These are phyloP conservation scores for Maudiozyma turicensis DNA, from an alignment of 805 yeast species.

Conservation along the genomic window DNA sequence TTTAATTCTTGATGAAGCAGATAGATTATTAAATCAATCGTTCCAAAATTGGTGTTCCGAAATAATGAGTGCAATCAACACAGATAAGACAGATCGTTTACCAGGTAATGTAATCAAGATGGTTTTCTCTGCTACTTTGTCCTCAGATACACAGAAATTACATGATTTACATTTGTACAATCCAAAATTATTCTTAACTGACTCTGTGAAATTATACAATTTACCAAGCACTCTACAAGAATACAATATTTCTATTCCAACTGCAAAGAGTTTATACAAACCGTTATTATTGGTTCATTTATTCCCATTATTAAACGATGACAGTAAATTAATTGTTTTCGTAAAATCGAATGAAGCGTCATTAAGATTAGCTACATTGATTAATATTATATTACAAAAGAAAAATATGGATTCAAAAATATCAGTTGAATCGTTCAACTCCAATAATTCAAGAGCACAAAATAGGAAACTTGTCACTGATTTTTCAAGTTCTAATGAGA, in stretches of 20 bases:
- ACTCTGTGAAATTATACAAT: constrained; percentile 55
- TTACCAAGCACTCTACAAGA: constrained; percentile 48
- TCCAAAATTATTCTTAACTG: constrained; percentile 62
- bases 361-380: constrained; percentile 60
- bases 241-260: constrained; percentile 28
- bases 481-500: constrained; percentile 42
- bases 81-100: constrained; percentile 25
- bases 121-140: constrained; percentile 86
- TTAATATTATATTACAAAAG: constrained; percentile 13
- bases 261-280: constrained; percentile 42
- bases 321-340: constrained; percentile 20
- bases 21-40: constrained; percentile 70
- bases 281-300: constrained; percentile 65
- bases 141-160: constrained; percentile 84
- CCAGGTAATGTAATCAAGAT: constrained; percentile 46
- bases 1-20: constrained; percentile 75
- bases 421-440: constrained; percentile 43
- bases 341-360: constrained; percentile 63
- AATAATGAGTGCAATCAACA: constrained; percentile 34
- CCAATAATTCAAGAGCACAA: constrained; percentile 42
- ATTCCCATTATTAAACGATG: constrained; percentile 28
- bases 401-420: constrained; percentile 2
- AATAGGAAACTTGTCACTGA: constrained; percentile 49
- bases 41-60: constrained; percentile 85
- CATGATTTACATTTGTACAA: constrained; percentile 56